Conservation (phyloP, 2,329 filamentous ascomycete genomes). For the Periglandula ipomoeae region DNA sequence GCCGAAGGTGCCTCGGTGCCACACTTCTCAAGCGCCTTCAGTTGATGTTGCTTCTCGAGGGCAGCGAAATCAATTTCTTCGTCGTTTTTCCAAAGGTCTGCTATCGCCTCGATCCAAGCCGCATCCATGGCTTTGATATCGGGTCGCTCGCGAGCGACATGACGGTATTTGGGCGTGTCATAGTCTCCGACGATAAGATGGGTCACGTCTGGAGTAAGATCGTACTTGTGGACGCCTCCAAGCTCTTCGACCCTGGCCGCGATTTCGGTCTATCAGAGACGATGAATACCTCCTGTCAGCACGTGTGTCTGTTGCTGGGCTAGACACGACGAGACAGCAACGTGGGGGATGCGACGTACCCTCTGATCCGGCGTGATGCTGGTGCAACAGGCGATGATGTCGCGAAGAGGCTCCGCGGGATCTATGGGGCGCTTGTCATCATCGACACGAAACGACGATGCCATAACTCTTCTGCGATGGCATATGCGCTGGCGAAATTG, state of each 20-base stretch:
- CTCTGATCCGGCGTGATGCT: constrained; percentile 71
- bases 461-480: constrained; percentile 15
- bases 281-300: constrained; percentile 2
- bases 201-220: constrained; percentile 91
- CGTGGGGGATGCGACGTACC: constrained; percentile 35
- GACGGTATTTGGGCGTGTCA: constrained; percentile 88
- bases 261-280: constrained; percentile 40
- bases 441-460: constrained; percentile 16
- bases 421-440: constrained; percentile 33
- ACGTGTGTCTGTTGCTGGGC: not conserved
- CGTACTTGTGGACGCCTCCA: constrained; percentile 78
- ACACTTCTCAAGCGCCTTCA: constrained; percentile 53
- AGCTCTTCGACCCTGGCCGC: constrained; percentile 63
- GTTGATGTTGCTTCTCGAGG: constrained; percentile 57
- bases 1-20: constrained; percentile 29
- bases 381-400: constrained; percentile 79
- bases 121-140: constrained; percentile 77
- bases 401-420: constrained; percentile 54
- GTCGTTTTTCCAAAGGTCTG: constrained; percentile 71
- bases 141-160: constrained; percentile 80
- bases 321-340: not conserved
- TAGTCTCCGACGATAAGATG: constrained; percentile 87
- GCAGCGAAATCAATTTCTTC: constrained; percentile 64
- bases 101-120: constrained; percentile 77
- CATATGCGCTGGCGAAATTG: constrained; percentile 1